A percentile compares a stretch with the other conserved stretches of the same genome.
Conservation (phyloP, 441 rosid genomes). For the Oxalis stricta region DNA sequence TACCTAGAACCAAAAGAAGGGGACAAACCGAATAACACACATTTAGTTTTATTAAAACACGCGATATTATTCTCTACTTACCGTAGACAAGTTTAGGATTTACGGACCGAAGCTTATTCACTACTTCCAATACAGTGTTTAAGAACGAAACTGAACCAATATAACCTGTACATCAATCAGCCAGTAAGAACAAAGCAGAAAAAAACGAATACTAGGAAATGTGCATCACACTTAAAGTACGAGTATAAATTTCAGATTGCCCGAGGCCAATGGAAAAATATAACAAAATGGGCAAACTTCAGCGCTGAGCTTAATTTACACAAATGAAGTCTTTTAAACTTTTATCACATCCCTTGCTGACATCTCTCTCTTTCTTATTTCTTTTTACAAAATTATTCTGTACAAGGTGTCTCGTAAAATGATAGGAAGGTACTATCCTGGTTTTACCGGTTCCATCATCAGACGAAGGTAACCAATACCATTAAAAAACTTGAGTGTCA, state of each 20-base stretch:
- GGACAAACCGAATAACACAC: too few species aligned
- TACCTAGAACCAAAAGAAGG: too few species aligned
- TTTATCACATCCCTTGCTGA: too few species aligned
- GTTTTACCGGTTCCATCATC: too few species aligned
- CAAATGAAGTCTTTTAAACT: not conserved
- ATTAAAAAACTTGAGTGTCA: too few species aligned
- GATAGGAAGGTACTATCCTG: too few species aligned
- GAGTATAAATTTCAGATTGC: not conserved
- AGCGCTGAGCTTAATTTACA: too few species aligned
- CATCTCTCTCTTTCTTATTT: too few species aligned
- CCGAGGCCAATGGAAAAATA: not conserved
- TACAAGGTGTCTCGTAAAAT: too few species aligned
- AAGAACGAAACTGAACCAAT: conserved; percentile 96
- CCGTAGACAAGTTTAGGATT: conserved; percentile 88
- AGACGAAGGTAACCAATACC: too few species aligned
- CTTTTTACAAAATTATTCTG: too few species aligned
- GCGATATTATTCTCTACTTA: conserved; percentile 17
- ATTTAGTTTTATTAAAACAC: not conserved
- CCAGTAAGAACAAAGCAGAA: conserved; percentile 1
- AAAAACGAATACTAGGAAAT: conserved; percentile 6
- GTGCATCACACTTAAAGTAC: not conserved
- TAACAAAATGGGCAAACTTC: not conserved
- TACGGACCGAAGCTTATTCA: conserved; percentile 71
- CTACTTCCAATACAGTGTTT: conserved; percentile 61
- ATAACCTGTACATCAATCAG: conserved; percentile 58